Evolutionary conservation across 495 filamentous ascomycete genomes (phyloP), one percentile per base, ranked within the genome.

Genomic region (Coniosporium apollinis): DNA sequence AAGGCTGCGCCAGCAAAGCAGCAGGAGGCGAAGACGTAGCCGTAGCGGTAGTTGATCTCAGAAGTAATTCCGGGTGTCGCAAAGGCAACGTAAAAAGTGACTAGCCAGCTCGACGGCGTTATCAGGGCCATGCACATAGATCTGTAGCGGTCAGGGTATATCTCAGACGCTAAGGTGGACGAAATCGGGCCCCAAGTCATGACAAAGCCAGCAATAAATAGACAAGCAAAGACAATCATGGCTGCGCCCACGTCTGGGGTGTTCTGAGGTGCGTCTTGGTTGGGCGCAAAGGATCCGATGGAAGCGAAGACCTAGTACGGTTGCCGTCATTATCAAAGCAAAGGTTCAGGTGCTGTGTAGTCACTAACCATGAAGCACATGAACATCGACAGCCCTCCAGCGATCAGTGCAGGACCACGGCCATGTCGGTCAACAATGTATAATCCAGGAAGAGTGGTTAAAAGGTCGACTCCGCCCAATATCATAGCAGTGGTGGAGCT

Each of bases 51-150:
- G 41, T 71, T 63, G 44, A 91, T 86, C 22, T 67, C 62, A 14
- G 52, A 51, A 25, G 65, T 70, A 48, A 82, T 81, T 54, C 80
- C 76, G 5, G 82, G 80, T 2, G 82, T 84, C 60, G 86, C 80
- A 66, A 89, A 83, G 8, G 74, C 72, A 47, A 89, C 74, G 44
- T 87, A 54, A 64, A 87, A 93, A 56, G 91, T 93, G 76, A 76
- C 89, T 37, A 74, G 69, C 84, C 84, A 93, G 62, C 91, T 93
- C 36, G 72, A 67, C 4, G 77, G 73, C 0, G 84, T 89, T 11
- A 78, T 76, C 13, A 85, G 49, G 22, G 74, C 79, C 66, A 85
- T 84, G 45, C 68, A 74, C 20, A 72, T 68, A 15, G 79, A 79
- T 9, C 30, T 9, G 30, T 32, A 32, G 11, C 30, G 11, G 8